Base-by-base conservation (phyloP, 208 protist species). In the Trichomonas tenax region DNA sequence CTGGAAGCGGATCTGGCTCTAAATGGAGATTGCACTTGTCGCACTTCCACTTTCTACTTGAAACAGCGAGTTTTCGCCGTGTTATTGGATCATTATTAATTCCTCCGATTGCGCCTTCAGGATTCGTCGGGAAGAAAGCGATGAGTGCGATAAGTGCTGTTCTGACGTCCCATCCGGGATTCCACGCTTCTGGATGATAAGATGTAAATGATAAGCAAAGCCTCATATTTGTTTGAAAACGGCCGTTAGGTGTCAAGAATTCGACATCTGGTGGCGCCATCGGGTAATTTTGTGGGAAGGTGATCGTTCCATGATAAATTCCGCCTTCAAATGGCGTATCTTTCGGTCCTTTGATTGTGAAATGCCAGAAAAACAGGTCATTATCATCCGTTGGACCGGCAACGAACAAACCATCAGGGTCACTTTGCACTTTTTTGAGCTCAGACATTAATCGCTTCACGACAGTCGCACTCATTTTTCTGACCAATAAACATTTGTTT, bases 361-460 rank as follows among this genome's bases (percentile, higher is more conserved):
- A 99, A 97, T 99, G 99, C 99, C 99, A 99, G 82, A 99, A 98
- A 96, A 99, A 99, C 36, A 99, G 98, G 97, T 99, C 99, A 58
- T 58, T 15, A 23, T 99, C 98, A 49, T 98, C 97, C n/a, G 98
- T 82, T 44, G 98, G 97, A 26, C 40, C 41, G 0, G 98, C 98
- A 48, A 58, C 81, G 49, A 98, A 98, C 2, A 97, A 82, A 49
- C 45, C n/a, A 23, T 90, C 82, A 9, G 34, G 34, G 21, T 90
- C 8, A 1, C 31, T 45, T 48, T 48, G 9, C 34, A 90, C 6
- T 23, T 48, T 9, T 90, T 36, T 45, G n/a, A 44, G 41, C 41
- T 90, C 82, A 10, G 40, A 23, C n/a, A 48, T 26, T 14, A 90
- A 23, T 48, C 82, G 2, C 48, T 90, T 90, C 17, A 48, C 15